Conservation (phyloP, 2,329 filamentous ascomycete species). For the Fusarium fracticaudum region DNA sequence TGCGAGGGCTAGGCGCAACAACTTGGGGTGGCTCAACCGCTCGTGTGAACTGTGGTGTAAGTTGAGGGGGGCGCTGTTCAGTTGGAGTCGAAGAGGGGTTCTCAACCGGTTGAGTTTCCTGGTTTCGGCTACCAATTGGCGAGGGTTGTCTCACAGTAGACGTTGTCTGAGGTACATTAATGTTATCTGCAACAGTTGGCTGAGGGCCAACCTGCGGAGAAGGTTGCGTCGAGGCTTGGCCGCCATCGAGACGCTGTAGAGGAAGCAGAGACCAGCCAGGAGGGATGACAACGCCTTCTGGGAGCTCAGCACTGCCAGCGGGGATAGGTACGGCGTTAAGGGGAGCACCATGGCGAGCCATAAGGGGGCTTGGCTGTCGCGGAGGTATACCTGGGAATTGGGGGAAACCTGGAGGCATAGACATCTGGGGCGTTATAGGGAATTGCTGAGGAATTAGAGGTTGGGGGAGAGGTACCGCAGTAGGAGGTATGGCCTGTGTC, state of each 20-base stretch:
- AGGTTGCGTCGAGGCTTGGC: constrained; percentile 34
- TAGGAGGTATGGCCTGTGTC: constrained; percentile 13
- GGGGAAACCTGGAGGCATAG: constrained; percentile 26
- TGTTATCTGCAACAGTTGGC: constrained; percentile 21
- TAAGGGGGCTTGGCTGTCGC: constrained; percentile 52
- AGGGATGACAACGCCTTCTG: constrained; percentile 71
- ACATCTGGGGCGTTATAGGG: constrained; percentile 29
- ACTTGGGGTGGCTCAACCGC: constrained; percentile 47
- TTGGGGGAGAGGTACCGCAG: constrained; percentile 15
- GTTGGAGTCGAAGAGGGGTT: neutral
- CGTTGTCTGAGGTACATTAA: constrained; percentile 11
- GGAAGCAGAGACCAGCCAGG: constrained; percentile 73
- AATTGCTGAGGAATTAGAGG: constrained; percentile 24
- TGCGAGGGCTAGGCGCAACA: constrained; percentile 58
- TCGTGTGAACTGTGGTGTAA: constrained; percentile 21
- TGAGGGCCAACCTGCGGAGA: constrained; percentile 38
- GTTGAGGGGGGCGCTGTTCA: constrained; percentile 23
- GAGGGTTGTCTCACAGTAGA: constrained; percentile 25
- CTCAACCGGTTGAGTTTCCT: constrained; percentile 17
- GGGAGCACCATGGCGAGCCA: constrained; percentile 59
- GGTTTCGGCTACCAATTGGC: constrained; percentile 23
- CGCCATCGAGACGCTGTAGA: constrained; percentile 62
- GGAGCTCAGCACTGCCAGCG: constrained; percentile 68
- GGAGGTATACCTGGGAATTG: constrained; percentile 43
- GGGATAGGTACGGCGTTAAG: constrained; percentile 62